phyloP scores from a whole-genome alignment of 768 basidiomycete species.

The Candolleomyces eurysporus region DNA sequence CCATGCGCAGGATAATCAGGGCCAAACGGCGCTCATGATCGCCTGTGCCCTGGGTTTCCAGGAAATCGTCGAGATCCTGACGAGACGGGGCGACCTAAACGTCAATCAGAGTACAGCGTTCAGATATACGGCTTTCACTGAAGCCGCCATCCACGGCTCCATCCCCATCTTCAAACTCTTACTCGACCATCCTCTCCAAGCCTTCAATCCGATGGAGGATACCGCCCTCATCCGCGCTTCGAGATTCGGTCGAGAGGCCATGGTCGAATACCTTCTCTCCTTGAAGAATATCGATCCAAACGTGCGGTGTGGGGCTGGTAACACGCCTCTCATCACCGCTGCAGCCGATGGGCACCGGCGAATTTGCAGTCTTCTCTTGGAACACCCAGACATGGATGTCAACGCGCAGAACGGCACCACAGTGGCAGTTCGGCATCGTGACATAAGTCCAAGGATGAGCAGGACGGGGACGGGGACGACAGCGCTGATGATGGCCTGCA shows the following conservation, averaged over 20 bases:
- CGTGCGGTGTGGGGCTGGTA: background rate
- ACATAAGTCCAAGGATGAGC: background rate
- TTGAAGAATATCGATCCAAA: background rate
- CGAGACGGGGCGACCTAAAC: background rate
- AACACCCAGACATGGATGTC: background rate
- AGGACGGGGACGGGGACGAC: background rate
- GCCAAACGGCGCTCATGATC: constrained; percentile 1
- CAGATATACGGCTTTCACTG: constrained; percentile 1
- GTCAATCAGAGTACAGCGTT: background rate
- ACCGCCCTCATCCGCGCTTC: constrained; percentile 1
- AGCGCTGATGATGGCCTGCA: background rate
- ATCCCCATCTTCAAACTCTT: constrained; percentile 1
- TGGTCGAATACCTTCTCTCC: background rate
- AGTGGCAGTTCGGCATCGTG: background rate
- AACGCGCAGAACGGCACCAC: background rate
- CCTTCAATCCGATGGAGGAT: background rate
- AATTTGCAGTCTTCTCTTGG: background rate
- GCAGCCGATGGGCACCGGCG: background rate
- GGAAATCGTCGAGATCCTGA: background rate
- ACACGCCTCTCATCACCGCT: background rate
- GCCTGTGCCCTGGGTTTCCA: background rate
- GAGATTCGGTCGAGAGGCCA: background rate
- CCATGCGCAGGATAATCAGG: constrained; percentile 1
- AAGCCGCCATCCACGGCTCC: background rate
- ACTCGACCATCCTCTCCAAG: background rate